These are phyloP conservation scores for Penstemon davidsonii DNA, from an alignment of 257 asterid species.

Conservation along the genomic window DNA sequence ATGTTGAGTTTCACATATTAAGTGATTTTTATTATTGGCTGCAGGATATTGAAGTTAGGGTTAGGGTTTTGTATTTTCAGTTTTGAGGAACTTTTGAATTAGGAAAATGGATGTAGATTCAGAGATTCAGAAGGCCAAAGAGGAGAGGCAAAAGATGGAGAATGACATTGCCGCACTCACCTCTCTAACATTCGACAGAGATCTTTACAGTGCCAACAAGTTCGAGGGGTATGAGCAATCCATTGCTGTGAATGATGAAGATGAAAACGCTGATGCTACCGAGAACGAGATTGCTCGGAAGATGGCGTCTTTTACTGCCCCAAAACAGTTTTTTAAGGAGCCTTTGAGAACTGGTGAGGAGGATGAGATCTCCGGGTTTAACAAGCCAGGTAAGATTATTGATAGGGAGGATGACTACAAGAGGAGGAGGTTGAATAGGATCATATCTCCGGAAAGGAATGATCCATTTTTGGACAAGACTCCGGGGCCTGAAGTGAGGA, in stretches of 20 bases:
- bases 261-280: slow-evolving; percentile 50
- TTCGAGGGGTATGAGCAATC: slow-evolving; percentile 83
- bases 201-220: slow-evolving; percentile 57
- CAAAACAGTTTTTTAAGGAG: slow-evolving; percentile 73
- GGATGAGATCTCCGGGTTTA: slow-evolving; percentile 65
- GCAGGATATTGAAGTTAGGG: slow-evolving; percentile 31
- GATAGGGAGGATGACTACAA: slow-evolving; percentile 87
- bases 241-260: slow-evolving; percentile 78
- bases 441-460: slow-evolving; percentile 79
- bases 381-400: slow-evolving; percentile 70
- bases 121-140: slow-evolving; percentile 72
- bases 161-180: slow-evolving; percentile 73
- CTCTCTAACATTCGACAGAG: slow-evolving; percentile 74
- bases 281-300: slow-evolving; percentile 77
- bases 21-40: slow-evolving; percentile 13
- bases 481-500: slow-evolving; percentile 82
- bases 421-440: slow-evolving; percentile 76
- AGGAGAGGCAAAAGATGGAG: slow-evolving; percentile 90
- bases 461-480: slow-evolving; percentile 90
- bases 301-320: slow-evolving; percentile 83
- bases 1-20: background rate
- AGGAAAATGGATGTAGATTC: slow-evolving; percentile 48
- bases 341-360: slow-evolving; percentile 66
- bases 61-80: slow-evolving; percentile 21
- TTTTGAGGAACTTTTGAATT: slow-evolving; percentile 11